Percentiles rank a stretch among this genome's conserved stretches.
Conservation (phyloP, 495 filamentous ascomycete genomes). For the Ascobolus immersus region DNA sequence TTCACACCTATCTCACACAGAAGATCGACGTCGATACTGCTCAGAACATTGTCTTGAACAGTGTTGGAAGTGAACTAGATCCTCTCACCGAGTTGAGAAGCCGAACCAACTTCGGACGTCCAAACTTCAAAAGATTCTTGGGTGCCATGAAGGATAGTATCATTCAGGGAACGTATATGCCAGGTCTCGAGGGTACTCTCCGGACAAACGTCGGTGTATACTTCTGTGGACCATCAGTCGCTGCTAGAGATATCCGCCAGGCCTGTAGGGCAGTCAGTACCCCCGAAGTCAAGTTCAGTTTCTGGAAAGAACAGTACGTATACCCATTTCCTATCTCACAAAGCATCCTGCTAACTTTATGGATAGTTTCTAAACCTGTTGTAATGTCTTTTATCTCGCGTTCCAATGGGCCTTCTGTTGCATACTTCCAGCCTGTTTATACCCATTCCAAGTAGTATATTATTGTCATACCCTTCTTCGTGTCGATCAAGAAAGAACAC, state of each 20-base stretch:
- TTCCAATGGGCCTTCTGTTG: not conserved
- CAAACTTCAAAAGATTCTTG: conserved; percentile 69
- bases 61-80: conserved; percentile 62
- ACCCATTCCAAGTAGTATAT: not conserved
- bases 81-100: conserved; percentile 75
- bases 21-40: conserved; percentile 72
- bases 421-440: not conserved
- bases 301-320: conserved; percentile 80
- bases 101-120: conserved; percentile 84
- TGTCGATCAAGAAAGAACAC: no score
- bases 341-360: no score
- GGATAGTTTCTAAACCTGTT: not conserved
- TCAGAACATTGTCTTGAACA: conserved; percentile 90
- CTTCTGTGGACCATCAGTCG: conserved; percentile 72
- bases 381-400: not conserved
- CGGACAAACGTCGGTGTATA: conserved; percentile 85
- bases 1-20: conserved; percentile 95
- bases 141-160: conserved; percentile 70
- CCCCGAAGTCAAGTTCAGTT: conserved; percentile 69
- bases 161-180: conserved; percentile 56
- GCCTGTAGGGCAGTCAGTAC: conserved; percentile 45
- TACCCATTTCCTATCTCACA: no score
- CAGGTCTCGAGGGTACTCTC: conserved; percentile 44
- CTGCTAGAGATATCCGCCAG: conserved; percentile 60
- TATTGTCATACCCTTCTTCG: no score